Base-by-base conservation (phyloP, 1,284 basidiomycete species). In the Schizophyllum amplum region DNA sequence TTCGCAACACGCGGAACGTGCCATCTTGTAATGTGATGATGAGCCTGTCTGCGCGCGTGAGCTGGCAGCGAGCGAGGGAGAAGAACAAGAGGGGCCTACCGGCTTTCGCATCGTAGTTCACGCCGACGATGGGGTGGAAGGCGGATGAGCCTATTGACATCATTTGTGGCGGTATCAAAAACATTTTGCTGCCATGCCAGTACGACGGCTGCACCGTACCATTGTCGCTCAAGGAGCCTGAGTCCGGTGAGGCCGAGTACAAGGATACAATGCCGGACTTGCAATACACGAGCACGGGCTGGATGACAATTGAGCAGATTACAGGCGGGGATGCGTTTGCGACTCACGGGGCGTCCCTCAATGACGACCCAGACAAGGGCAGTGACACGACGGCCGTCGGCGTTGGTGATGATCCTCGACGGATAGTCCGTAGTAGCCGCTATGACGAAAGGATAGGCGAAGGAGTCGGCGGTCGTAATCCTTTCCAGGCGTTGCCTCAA, bases 21-120 rank as follows among this genome's bases (percentile, higher is more conserved):
- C 89, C 88, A 63, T 91, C 88, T 51, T 78, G 75, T 11, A 90
- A 73, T 5, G 79, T 74, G 27, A 89, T 59, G 17, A 88, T 58
- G 46, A 88, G 69, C 3, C 69, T 58, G 64, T 89, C 87, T 50
- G 69, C 69, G 13, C 69, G 66, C 2, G 60, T 65, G 17, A 79
- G 27, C 5, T 5, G 27, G 27, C 6, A 13, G 27, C 6, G 27
- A 33, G 27, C 27, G 13, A 33, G 27, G 27, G 27, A 33, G 27
- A 33, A 13, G 27, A 13, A 33, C 6, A 33, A 33, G 27, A 13
- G 13, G 13, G 27, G 27, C 6, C 6, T 5, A 33, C 33, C 33
- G 13, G 33, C 33, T 2, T 42, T 2, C 33, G 4, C 4, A 42
- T n/a, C 33, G 65, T 87, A 85, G 22, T 73, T 67, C 27, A 87